Conservation (phyloP, 140 eudicot genomes). For the Oenanthe javanica region DNA sequence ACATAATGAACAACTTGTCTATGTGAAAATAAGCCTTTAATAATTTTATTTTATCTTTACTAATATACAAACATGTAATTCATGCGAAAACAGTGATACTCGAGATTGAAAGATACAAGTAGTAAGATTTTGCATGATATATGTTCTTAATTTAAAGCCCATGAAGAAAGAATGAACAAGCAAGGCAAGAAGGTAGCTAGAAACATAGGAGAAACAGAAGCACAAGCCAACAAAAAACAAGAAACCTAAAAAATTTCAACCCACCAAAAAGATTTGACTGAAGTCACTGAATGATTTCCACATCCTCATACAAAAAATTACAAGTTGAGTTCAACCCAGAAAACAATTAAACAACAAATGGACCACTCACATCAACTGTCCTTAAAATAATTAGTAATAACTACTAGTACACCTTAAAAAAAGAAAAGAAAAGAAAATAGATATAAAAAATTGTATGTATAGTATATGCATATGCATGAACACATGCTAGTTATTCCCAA, state of each 20-base stretch:
- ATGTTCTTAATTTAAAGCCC: neutral
- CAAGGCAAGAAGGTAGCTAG: neutral
- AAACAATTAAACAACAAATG: conserved; percentile 4
- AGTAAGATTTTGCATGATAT: neutral
- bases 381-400: no score
- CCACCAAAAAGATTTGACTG: neutral
- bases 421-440: neutral
- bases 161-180: neutral
- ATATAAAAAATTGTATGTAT: neutral
- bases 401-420: no score
- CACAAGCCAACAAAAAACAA: neutral
- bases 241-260: neutral
- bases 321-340: conserved; percentile 2
- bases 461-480: neutral
- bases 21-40: no score
- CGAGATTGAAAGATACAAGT: neutral
- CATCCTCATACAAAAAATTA: conserved; percentile 5
- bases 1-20: no score
- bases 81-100: neutral
- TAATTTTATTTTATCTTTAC: no score
- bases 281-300: conserved; percentile 3
- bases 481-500: neutral
- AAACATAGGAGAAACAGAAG: neutral
- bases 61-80: neutral
- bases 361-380: neutral